Evolutionary conservation across 768 basidiomycete species (phyloP), one percentile per base, ranked within the genome.

Genomic region (Tricholoma terreum): DNA sequence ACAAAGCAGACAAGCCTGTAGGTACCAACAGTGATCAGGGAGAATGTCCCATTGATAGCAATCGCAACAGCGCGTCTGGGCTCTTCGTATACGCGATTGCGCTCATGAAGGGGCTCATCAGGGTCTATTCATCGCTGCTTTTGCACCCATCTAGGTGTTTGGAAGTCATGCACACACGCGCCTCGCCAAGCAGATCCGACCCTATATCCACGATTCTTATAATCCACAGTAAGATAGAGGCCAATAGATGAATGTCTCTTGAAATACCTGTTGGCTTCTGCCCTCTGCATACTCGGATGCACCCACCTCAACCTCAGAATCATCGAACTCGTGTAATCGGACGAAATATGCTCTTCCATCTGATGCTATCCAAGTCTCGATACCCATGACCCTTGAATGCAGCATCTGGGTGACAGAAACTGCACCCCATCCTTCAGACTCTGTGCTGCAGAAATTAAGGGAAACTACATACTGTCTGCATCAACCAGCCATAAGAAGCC

Each of bases 341-440:
- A 90, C 90, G 60, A 92, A 82, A 66, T 94, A 94, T 9, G 81
- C 89, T 64, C 90, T 75, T 36, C 92, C 92, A 59, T 94, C 92
- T 6, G 89, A 90, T 1, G 91, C 90, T 48, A 91, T 81, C 92
- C 92, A 94, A 0, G 84, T 84, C 70, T 93, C 92, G 11, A 84
- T 81, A 21, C 83, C 83, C 21, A 83, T 81, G 3, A 73, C 65
- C 54, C 82, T 78, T 38, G 84, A 83, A 63, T 84, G 74, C 22
- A 79, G 65, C 15, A 94, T 85, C 54, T 84, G 77, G 9, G 70
- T 69, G n/a, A 92, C 79, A 17, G 78, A 76, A 8, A 90, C 91
- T 92, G 45, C 8, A 33, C n/a, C 1, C 24, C 17, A 6, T 38
- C 21, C 7, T 21, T 35, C 14, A 22, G 12, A 33, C 3, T 42